Conservation (phyloP, 2,329 filamentous ascomycete species). For the Alternaria ethzedia region DNA sequence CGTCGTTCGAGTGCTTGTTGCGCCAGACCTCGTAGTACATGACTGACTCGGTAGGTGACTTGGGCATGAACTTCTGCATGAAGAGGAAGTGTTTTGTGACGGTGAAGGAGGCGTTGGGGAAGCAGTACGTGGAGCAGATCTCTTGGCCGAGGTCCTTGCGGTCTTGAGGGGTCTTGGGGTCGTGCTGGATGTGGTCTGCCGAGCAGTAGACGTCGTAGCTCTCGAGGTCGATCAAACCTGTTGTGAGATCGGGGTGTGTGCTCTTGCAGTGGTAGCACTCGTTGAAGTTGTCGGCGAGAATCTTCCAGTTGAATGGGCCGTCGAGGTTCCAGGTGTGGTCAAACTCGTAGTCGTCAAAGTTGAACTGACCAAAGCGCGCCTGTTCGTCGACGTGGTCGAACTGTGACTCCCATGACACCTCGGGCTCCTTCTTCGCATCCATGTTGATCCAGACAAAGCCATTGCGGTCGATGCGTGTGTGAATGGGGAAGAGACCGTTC, state of each 20-base stretch:
- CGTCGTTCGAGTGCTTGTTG: constrained; percentile 65
- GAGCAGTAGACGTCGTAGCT: constrained; percentile 54
- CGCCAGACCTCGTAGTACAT: constrained; percentile 70
- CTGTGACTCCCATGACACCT: constrained; percentile 39
- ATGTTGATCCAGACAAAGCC: constrained; percentile 49
- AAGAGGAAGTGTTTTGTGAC: constrained; percentile 63
- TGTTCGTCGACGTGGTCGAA: constrained; percentile 45
- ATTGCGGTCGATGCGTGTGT: constrained; percentile 39
- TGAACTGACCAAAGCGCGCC: constrained; percentile 39
- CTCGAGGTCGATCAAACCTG: constrained; percentile 62
- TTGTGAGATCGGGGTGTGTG: constrained; percentile 64
- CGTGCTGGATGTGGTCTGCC: constrained; percentile 42
- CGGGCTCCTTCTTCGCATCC: constrained; percentile 39
- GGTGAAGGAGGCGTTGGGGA: constrained; percentile 41
- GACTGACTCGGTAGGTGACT: constrained; percentile 55
- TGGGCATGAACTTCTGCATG: constrained; percentile 67
- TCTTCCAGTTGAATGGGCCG: constrained; percentile 45
- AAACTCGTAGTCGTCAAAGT: constrained; percentile 57
- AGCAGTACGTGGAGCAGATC: constrained; percentile 41
- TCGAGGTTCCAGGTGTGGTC: constrained; percentile 44
- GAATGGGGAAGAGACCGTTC: constrained; percentile 46
- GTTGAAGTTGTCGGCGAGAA: constrained; percentile 66
- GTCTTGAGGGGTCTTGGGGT: constrained; percentile 37
- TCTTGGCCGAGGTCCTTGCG: constrained; percentile 33
- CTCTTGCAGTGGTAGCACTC: constrained; percentile 70